Evolutionary conservation across 2,329 filamentous ascomycete species (phyloP), one percentile per base, ranked within the genome.

Genomic region (Colletotrichum sp.): DNA sequence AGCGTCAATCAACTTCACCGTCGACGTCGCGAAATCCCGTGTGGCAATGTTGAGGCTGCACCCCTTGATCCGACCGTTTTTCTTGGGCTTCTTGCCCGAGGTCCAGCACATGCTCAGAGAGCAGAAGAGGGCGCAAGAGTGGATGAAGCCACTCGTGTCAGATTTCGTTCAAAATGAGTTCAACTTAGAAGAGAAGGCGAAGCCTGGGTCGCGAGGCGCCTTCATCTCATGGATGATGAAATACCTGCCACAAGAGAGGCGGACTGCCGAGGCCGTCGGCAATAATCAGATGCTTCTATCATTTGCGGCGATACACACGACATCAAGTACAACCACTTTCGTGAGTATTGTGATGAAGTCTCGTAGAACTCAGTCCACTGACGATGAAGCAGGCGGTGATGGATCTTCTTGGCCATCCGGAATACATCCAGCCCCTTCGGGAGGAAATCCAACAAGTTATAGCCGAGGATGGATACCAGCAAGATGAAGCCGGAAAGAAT

Each of bases 201-300:
- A 82, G 48, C 76, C 85, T 10, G 84, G 85, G 43, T 83, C 69
- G 3, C 28, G 55, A 1, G 73, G 69, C 2, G 70, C 73, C 4
- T 75, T 84, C 12, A 82, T 88, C 52, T 85, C 86, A 16, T 89
- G 86, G 87, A 84, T 87, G 78, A 83, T 86, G 64, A 84, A 86
- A 36, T 76, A 82, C n/a, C 21, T 68, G 4, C 34, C 69, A 1
- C 12, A 57, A 8, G 18, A 30, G 13, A 4, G 39, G n/a, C 61
- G 52, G 9, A 73, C 57, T 6, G 52, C 73, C 9, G 73, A 75
- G 52, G 43, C 26, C 2, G 43, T 75, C 21, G 73, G 73, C 5
- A 75, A 48, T 3, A 48, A 66, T 6, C 73, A 75, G 57, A 75
- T 75, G 70, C 4, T 75, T 32, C 18, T 75, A 34, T 75, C 73